Evolutionary conservation across 129 eudicot species (phyloP).

Genomic region (Flaveria linearis): DNA sequence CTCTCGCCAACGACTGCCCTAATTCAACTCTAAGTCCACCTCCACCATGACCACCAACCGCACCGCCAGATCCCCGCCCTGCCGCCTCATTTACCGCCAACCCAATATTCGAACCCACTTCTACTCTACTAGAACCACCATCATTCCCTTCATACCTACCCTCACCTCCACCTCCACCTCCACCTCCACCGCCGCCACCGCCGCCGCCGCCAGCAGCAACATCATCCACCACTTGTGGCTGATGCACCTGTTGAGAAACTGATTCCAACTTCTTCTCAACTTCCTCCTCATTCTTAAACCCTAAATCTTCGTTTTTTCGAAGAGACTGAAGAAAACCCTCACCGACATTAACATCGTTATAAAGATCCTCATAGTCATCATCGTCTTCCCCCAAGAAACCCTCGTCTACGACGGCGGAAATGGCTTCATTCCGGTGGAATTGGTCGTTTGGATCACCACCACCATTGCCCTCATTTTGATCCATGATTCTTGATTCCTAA

Average conservation of each 20-base stretch:
- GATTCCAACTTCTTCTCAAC: conserved; percentile 25
- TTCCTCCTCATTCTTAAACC: conserved; percentile 44
- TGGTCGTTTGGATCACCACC: conserved; percentile 57
- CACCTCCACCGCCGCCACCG: neutral
- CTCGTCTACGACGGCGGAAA: conserved; percentile 77
- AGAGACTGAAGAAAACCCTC: conserved; percentile 70
- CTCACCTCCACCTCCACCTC: conserved; percentile 20
- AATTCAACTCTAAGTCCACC: conserved; percentile 58
- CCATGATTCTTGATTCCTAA: conserved; percentile 39
- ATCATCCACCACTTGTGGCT: conserved; percentile 23
- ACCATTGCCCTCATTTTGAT: conserved; percentile 35
- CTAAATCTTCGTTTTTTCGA: conserved; percentile 51
- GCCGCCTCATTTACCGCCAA: conserved; percentile 41
- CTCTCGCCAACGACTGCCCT: conserved; percentile 46
- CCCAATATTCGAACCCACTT: conserved; percentile 28
- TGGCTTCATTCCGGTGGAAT: conserved; percentile 71
- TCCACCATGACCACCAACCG: conserved; percentile 30
- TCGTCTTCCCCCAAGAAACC: conserved; percentile 77
- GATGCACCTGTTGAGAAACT: conserved; percentile 28
- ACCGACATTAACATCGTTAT: conserved; percentile 84
- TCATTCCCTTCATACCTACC: conserved; percentile 43
- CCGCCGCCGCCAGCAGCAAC: conserved; percentile 24
- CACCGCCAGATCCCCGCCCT: conserved; percentile 32
- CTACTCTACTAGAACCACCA: conserved; percentile 40
- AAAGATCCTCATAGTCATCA: conserved; percentile 86